Evolutionary conservation across 2,329 filamentous ascomycete species (phyloP).

Genomic region (Fusarium globosum): DNA sequence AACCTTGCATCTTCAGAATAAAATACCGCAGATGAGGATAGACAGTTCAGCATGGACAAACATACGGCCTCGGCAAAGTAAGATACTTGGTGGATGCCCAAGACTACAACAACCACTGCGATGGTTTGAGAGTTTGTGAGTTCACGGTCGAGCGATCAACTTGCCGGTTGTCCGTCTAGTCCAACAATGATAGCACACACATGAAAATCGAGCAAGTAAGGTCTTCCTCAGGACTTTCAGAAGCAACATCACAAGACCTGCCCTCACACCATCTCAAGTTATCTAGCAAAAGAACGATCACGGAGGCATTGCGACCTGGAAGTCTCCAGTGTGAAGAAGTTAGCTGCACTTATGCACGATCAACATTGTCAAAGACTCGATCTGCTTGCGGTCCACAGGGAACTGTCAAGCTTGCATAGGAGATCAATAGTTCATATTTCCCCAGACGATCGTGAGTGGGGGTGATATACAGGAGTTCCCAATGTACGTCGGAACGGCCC

Average conservation of each 20-base stretch:
- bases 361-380: neutral
- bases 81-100: too few relatives aligned
- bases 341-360: neutral
- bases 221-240: neutral
- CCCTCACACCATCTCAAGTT: neutral
- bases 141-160: neutral
- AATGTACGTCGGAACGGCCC: conserved; percentile 25
- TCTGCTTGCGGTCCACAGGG: neutral
- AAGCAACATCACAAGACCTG: neutral
- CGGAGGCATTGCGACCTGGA: neutral
- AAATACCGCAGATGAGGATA: neutral
- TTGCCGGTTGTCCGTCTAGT: neutral
- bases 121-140: neutral
- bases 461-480: conserved; percentile 28
- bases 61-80: neutral
- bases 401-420: neutral
- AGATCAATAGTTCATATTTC: conserved; percentile 9
- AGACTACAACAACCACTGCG: neutral
- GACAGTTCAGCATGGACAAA: neutral
- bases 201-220: neutral
- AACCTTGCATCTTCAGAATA: neutral
- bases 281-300: neutral
- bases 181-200: neutral
- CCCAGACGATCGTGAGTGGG: conserved; percentile 32
- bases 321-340: neutral